These are phyloP conservation scores for Arachnomyces sp. DNA, from an alignment of 2,329 filamentous ascomycete genomes.

Conservation along the genomic window DNA sequence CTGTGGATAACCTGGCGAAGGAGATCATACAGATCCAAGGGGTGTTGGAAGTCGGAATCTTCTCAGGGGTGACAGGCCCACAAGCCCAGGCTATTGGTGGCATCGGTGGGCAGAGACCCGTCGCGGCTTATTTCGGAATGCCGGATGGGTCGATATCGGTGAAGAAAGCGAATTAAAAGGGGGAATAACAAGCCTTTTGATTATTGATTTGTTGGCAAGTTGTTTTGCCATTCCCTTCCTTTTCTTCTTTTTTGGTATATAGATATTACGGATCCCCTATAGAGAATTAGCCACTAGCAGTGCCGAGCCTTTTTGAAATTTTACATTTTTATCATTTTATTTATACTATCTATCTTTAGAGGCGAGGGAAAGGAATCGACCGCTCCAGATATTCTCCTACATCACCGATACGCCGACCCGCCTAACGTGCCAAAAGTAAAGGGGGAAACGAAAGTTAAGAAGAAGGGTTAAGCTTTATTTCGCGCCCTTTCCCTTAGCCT, in stretches of 20 bases:
- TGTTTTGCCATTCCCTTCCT: too few species aligned
- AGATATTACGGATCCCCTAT: constrained; percentile 4
- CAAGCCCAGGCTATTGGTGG: constrained; percentile 55
- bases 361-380: background rate
- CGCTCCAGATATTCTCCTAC: too few species aligned
- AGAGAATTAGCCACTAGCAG: constrained; percentile 2
- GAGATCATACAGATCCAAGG: constrained; percentile 74
- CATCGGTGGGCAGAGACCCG: constrained; percentile 74
- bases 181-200: constrained; percentile 2
- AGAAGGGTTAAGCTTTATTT: constrained; percentile 41
- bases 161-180: constrained; percentile 31
- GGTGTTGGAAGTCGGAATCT: constrained; percentile 86
- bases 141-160: constrained; percentile 62
- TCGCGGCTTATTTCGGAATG: constrained; percentile 93
- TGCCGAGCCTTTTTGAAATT: too few species aligned
- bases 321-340: background rate
- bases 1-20: constrained; percentile 64
- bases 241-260: too few species aligned
- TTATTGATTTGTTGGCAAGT: background rate
- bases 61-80: constrained; percentile 70
- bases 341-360: background rate
- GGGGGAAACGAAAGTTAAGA: too few species aligned
- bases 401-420: too few species aligned
- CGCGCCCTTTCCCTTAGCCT: constrained; percentile 75
- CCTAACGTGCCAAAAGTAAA: background rate